Conservation (phyloP, 2,329 filamentous ascomycete genomes). For the Didymosphaeria variabile region DNA sequence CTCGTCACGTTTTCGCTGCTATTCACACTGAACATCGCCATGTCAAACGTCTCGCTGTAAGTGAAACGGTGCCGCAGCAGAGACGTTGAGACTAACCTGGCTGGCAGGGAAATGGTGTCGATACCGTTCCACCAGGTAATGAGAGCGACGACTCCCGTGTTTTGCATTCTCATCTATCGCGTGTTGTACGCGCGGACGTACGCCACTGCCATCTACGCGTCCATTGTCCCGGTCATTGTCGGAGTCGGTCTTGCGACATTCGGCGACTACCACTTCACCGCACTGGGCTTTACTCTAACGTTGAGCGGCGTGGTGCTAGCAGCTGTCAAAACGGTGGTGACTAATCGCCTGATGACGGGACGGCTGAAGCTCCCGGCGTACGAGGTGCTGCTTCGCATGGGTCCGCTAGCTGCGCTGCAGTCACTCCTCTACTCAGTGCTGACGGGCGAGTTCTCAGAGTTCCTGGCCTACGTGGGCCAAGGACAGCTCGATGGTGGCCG, state of each 20-base stretch:
- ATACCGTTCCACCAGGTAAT: conserved; percentile 13
- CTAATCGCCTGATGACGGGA: conserved; percentile 10
- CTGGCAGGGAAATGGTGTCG: conserved; percentile 9
- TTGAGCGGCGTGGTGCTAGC: conserved; percentile 5
- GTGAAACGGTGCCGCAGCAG: not conserved
- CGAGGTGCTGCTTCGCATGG: conserved; percentile 12
- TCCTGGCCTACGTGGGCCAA: conserved; percentile 1
- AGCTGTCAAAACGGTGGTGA: conserved; percentile 8
- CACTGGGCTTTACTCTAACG: conserved; percentile 8
- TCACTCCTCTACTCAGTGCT: conserved; percentile 4
- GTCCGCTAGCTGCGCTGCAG: conserved; percentile 4
- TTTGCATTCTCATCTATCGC: conserved; percentile 9
- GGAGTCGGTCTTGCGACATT: conserved; percentile 9
- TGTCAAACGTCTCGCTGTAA: conserved; percentile 12
- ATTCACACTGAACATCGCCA: conserved; percentile 12
- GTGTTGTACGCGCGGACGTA: conserved; percentile 11
- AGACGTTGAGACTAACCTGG: not conserved
- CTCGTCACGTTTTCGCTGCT: conserved; percentile 6
- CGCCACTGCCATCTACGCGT: conserved; percentile 10
- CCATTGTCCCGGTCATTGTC: conserved; percentile 4
- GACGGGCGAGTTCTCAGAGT: conserved; percentile 2
- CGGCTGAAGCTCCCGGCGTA: conserved; percentile 8
- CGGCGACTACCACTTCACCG: conserved; percentile 10
- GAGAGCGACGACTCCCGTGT: conserved; percentile 9
- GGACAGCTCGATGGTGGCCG: conserved; percentile 6